Percentiles rank a stretch among this genome's conserved stretches.
These are phyloP conservation scores for Adiantum capillusveneris DNA, from an alignment of 75 land plant species.

Conservation along the genomic window DNA sequence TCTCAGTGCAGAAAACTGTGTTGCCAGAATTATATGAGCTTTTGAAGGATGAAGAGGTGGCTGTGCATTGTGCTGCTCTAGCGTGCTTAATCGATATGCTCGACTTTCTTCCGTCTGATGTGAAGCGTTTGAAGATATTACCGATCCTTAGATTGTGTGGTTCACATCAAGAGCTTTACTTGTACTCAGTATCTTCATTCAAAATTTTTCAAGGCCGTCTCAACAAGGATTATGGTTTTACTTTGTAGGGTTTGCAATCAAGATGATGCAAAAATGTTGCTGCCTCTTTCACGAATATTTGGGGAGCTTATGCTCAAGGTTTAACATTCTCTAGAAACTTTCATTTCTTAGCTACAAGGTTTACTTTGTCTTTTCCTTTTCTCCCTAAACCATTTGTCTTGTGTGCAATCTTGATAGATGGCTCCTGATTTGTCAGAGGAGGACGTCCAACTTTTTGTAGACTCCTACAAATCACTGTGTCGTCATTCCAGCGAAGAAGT, in stretches of 20 bases:
- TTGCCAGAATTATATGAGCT: slow-evolving; percentile 34
- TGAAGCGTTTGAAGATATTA: slow-evolving; percentile 18
- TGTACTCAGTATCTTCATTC: too few species aligned
- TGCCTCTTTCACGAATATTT: slow-evolving; percentile 17
- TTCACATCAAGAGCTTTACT: slow-evolving; percentile 8
- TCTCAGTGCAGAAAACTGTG: slow-evolving; percentile 12
- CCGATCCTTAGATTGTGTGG: slow-evolving; percentile 32
- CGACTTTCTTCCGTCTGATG: slow-evolving; percentile 24
- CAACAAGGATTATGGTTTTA: too few species aligned
- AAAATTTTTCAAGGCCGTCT: too few species aligned
- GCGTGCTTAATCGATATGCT: slow-evolving; percentile 22
- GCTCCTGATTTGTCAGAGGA: slow-evolving; percentile 23
- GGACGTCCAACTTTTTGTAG: slow-evolving; percentile 17
- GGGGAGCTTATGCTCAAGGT: slow-evolving; percentile 30
- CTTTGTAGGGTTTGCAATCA: slow-evolving; percentile 20
- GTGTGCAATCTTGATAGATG: slow-evolving; percentile 10
- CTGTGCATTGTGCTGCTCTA: slow-evolving; percentile 26
- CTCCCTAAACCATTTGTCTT: not conserved
- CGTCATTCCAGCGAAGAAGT: slow-evolving; percentile 19
- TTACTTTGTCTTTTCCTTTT: not conserved
- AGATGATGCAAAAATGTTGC: slow-evolving; percentile 12
- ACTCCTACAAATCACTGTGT: slow-evolving; percentile 18
- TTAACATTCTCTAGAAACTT: not conserved
- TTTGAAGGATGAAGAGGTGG: slow-evolving; percentile 29
- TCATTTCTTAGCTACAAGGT: not conserved